phyloP scores from a whole-genome alignment of 208 protist genomes.

The Herpetomonas tarakana region DNA sequence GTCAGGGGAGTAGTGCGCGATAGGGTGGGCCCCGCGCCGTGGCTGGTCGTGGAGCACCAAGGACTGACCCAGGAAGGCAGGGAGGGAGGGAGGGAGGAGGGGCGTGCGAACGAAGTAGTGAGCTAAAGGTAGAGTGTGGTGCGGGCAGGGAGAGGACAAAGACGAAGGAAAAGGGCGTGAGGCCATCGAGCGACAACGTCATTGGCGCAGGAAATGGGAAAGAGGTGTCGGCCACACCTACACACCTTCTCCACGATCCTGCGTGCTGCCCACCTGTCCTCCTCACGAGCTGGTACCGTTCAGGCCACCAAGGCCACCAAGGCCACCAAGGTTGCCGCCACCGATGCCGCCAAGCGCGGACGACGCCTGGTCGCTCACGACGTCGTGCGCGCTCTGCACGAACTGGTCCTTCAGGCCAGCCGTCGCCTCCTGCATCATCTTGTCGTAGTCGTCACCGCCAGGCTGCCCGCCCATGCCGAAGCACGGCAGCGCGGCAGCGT shows the following conservation, averaged over 20 bases:
- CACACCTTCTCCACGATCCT: too few species aligned
- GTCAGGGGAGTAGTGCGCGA: too few species aligned
- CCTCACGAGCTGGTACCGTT: conserved; percentile 1
- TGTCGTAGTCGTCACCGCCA: not conserved
- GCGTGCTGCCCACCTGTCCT: too few species aligned
- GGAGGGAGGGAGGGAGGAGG: not conserved
- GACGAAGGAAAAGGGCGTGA: not conserved
- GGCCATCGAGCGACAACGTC: too few species aligned
- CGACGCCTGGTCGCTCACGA: not conserved
- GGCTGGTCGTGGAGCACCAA: not conserved
- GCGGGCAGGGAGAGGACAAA: not conserved
- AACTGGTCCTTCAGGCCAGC: not conserved
- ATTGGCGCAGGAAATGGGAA: too few species aligned
- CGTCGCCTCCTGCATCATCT: not conserved
- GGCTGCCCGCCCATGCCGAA: not conserved
- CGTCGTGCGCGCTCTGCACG: not conserved
- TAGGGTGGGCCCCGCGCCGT: too few species aligned
- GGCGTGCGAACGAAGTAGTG: not conserved
- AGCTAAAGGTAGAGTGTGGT: not conserved
- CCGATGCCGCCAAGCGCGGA: not conserved
- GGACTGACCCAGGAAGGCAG: not conserved
- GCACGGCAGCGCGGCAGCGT: not conserved
- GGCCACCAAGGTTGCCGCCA: conserved; percentile 3
- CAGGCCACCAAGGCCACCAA: conserved; percentile 5
- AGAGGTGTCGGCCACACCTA: too few species aligned